Conservation (phyloP, 129 eudicot genomes). For the Chrysanthemum lavandulifolium region DNA sequence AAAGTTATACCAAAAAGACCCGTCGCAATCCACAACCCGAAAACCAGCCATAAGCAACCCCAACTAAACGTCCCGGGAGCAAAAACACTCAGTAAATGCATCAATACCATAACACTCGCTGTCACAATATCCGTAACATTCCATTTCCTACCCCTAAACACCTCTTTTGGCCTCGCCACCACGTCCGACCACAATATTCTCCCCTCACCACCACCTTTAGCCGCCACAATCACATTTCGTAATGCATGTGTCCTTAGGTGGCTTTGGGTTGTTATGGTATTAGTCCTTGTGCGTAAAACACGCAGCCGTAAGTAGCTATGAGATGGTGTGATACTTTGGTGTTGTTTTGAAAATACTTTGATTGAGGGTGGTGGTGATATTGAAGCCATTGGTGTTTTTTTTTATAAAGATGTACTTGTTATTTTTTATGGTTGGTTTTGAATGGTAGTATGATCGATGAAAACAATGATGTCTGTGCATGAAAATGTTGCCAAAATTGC, state of each 20-base stretch:
- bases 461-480: no score
- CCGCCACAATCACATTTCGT: background rate
- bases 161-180: constrained; percentile 40
- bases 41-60: constrained; percentile 57
- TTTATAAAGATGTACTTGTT: no score
- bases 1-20: constrained; percentile 69
- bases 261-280: constrained; percentile 6
- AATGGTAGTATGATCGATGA: no score
- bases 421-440: no score
- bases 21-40: constrained; percentile 45
- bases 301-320: background rate
- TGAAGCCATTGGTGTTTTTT: constrained; percentile 16
- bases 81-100: constrained; percentile 57
- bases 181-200: constrained; percentile 25
- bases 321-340: constrained; percentile 14
- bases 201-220: constrained; percentile 9
- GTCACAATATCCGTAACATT: constrained; percentile 36
- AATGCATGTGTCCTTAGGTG: background rate
- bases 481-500: no score
- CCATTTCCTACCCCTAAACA: constrained; percentile 48
- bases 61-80: constrained; percentile 71
- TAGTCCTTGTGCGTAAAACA: constrained; percentile 7
- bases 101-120: constrained; percentile 32
- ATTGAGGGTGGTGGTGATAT: constrained; percentile 6
- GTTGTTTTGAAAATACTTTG: constrained; percentile 20